phyloP scores from a whole-genome alignment of 345 rosid species.

The Citrus sp. region DNA sequence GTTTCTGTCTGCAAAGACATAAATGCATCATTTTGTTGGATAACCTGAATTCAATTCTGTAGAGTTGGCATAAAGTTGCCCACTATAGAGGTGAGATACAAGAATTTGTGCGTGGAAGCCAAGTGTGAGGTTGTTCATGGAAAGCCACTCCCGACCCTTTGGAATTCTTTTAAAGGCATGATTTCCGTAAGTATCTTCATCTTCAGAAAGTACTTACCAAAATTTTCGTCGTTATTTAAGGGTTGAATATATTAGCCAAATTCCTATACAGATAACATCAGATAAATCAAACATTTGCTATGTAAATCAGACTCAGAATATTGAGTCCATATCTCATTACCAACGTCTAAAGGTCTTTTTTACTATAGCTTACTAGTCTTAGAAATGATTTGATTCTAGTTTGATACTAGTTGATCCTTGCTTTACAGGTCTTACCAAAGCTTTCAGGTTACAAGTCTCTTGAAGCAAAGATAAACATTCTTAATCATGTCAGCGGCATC shows the following conservation, averaged over 20 bases:
- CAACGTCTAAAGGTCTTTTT: too few species aligned
- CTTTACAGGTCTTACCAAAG: slow-evolving; percentile 39
- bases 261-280: too few species aligned
- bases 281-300: too few species aligned
- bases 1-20: too few species aligned
- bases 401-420: background rate
- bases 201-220: too few species aligned
- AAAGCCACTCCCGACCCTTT: slow-evolving; percentile 75
- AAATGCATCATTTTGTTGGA: background rate
- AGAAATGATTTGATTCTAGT: background rate
- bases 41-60: slow-evolving; percentile 3
- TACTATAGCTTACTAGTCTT: too few species aligned
- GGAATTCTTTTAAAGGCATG: slow-evolving; percentile 48
- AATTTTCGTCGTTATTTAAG: too few species aligned
- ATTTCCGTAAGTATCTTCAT: slow-evolving; percentile 42
- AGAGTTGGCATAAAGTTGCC: slow-evolving; percentile 67
- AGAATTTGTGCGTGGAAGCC: slow-evolving; percentile 53
- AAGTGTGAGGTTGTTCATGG: slow-evolving; percentile 66
- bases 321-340: too few species aligned
- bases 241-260: too few species aligned
- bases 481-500: slow-evolving; percentile 49
- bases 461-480: slow-evolving; percentile 51
- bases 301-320: too few species aligned
- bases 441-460: slow-evolving; percentile 34
- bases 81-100: slow-evolving; percentile 61